A percentile compares a stretch with the other conserved stretches of the same genome.
phyloP scores from a whole-genome alignment of 495 filamentous ascomycete genomes.

The Penicillium ochrochloron region DNA sequence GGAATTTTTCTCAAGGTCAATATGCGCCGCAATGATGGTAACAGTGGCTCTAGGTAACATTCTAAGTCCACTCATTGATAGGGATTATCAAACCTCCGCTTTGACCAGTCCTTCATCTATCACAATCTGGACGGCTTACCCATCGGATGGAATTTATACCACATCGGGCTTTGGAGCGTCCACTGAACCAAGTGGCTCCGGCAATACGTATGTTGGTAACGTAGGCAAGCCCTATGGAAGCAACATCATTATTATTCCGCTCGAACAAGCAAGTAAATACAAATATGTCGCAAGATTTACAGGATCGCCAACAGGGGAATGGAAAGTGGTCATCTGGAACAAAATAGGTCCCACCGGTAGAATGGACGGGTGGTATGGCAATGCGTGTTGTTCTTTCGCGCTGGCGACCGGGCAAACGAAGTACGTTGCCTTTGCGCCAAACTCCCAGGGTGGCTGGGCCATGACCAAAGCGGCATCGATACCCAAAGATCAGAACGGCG shows the following conservation, averaged over 20 bases:
- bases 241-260: background rate
- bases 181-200: background rate
- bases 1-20: too few relatives aligned
- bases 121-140: too few relatives aligned
- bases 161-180: background rate
- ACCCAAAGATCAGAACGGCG: background rate
- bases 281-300: background rate
- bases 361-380: background rate
- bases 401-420: background rate
- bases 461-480: background rate
- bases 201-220: background rate
- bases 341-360: background rate
- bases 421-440: background rate
- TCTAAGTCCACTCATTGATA: too few relatives aligned
- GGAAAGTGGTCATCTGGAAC: background rate
- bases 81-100: too few relatives aligned
- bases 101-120: too few relatives aligned
- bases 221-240: slow-evolving; percentile 6
- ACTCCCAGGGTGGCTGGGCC: background rate
- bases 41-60: too few relatives aligned
- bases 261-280: background rate
- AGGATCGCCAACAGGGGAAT: background rate
- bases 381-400: background rate
- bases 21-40: too few relatives aligned
- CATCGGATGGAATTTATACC: too few relatives aligned